Conservation (phyloP, 495 filamentous ascomycete species). For the Massariosphaeria phaeospora region DNA sequence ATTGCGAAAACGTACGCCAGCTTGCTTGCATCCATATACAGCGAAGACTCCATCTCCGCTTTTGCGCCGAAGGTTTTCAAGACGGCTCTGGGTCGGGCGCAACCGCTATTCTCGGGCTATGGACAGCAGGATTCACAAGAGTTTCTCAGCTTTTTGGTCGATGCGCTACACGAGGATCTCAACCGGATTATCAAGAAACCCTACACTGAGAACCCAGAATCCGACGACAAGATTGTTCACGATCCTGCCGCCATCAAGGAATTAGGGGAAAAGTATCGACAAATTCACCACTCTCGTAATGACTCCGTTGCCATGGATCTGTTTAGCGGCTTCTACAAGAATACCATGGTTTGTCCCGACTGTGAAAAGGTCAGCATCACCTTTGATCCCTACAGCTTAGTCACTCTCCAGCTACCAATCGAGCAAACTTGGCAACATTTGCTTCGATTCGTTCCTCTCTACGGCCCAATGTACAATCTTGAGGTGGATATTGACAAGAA, state of each 20-base stretch:
- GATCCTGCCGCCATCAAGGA: constrained; percentile 68
- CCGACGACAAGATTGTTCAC: constrained; percentile 91
- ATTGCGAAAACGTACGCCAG: constrained; percentile 76
- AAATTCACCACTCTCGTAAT: constrained; percentile 87
- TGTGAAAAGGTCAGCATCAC: constrained; percentile 97
- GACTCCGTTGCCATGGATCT: constrained; percentile 92
- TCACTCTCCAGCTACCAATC: constrained; percentile 85
- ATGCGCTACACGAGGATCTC: constrained; percentile 90
- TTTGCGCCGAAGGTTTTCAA: constrained; percentile 77
- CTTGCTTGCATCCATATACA: constrained; percentile 69
- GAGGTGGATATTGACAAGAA: constrained; percentile 84
- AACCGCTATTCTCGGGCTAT: constrained; percentile 84
- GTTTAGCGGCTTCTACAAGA: constrained; percentile 97
- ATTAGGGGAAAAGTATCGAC: constrained; percentile 82
- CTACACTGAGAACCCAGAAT: constrained; percentile 96
- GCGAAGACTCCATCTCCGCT: constrained; percentile 53
- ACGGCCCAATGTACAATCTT: constrained; percentile 60
- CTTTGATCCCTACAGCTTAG: constrained; percentile 93
- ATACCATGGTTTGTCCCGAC: constrained; percentile 82
- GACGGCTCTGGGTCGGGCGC: constrained; percentile 68
- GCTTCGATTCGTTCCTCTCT: constrained; percentile 69
- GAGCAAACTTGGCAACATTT: constrained; percentile 69
- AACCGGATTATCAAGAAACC: constrained; percentile 94
- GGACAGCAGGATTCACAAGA: constrained; percentile 97
- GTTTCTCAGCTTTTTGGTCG: constrained; percentile 92